Evolutionary conservation across 345 rosid species (phyloP), one percentile per base, ranked within the genome.

Genomic region (Heritiera littoralis): DNA sequence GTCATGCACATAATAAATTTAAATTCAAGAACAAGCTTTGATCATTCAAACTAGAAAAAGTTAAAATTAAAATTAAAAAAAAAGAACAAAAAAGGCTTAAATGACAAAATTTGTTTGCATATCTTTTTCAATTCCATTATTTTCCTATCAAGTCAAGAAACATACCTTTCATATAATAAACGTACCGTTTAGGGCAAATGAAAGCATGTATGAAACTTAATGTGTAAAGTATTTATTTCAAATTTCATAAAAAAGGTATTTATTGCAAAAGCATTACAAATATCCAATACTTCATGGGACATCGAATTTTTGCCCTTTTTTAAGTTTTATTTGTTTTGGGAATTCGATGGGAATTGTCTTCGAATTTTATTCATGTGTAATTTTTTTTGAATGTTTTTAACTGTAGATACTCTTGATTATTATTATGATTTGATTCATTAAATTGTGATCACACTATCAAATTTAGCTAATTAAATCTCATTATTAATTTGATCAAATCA

Each of bases 91-190:
- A 35, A 35, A 35, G 38, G 3, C 38, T 35, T 35, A 35, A 38
- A 18, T 64, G 76, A 73, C 76, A 73, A 54, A 54, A 35, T 73
- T 73, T 55, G 65, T 38, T 40, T 73, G 1, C 51, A n/a, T 38
- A 10, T 73, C 77, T 0, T 73, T 55, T 73, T 73, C 77, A 55
- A 55, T 55, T 56, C 51, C 35, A 73, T 56, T n/a, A 73, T 73
- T n/a, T 73, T 73, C 65, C 10, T 5, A 72, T 18, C 49, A 55
- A 38, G 49, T n/a, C 51, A 55, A 55, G 41, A 28, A 23, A 70
- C 40, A 48, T 12, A 5, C 38, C 35, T 15, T 69, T 23, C 56
- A 69, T 23, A 6, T n/a, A 48, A 23, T 56, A 70, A 70, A 48
- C 58, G 56, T 55, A 56, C 61, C 65, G n/a, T 38, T 55, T 55